Conservation (phyloP, 805 yeast species). For the Candida anglica region DNA sequence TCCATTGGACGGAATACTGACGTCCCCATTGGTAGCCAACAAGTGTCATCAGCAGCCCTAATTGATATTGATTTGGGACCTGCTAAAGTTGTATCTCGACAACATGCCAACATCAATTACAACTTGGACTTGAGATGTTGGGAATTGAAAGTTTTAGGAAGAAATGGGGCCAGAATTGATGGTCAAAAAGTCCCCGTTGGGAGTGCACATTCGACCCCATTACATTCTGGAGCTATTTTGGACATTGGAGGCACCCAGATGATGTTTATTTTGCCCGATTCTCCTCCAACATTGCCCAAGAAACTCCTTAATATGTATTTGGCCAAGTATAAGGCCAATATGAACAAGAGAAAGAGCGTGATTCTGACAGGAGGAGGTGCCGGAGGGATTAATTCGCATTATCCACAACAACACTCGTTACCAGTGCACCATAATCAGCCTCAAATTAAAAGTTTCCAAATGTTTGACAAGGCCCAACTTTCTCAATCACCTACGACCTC, state of each 20-base stretch:
- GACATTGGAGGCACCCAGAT: conserved; percentile 98
- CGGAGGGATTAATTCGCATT: conserved; percentile 1
- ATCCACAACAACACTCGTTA: conserved; percentile 14
- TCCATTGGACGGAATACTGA: conserved; percentile 85
- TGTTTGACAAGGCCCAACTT: conserved; percentile 44
- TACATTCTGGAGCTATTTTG: conserved; percentile 83
- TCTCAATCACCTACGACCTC: conserved; percentile 35
- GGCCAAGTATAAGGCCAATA: conserved; percentile 23
- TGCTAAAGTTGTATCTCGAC: conserved; percentile 92
- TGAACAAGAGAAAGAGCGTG: conserved; percentile 17
- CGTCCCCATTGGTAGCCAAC: conserved; percentile 6
- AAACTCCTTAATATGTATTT: conserved; percentile 39
- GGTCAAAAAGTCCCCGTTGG: conserved; percentile 55
- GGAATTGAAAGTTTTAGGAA: conserved; percentile 80
- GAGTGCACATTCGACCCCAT: conserved; percentile 45
- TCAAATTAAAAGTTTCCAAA: conserved; percentile 46
- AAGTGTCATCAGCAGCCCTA: conserved; percentile 2
- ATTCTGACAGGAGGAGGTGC: no score
- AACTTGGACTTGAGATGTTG: conserved; percentile 73
- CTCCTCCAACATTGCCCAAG: conserved; percentile 63
- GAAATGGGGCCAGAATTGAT: conserved; percentile 93
- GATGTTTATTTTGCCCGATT: conserved; percentile 97
- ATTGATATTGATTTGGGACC: conserved; percentile 93
- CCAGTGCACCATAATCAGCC: conserved; percentile 7
- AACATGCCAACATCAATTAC: conserved; percentile 81